Evolutionary conservation across 176 grass and related monocot genomes (phyloP).

Genomic region (Oryza brachyantha): DNA sequence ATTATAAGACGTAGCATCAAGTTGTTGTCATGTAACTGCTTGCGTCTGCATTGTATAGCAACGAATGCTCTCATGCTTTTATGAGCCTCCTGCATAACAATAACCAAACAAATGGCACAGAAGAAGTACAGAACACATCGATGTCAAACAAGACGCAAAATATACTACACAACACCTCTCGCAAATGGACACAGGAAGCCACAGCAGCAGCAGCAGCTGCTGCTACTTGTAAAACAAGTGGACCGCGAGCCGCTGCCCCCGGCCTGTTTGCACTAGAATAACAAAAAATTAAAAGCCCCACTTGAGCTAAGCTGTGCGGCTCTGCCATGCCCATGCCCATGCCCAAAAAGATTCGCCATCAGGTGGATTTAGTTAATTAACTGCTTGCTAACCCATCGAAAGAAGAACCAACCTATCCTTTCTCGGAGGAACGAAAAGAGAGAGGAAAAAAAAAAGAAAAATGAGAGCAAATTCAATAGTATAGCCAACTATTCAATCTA

Average conservation of each 20-base stretch:
- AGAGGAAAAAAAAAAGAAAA: too few species aligned
- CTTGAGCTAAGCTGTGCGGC: conserved; percentile 10
- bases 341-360: conserved; percentile 34
- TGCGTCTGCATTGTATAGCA: neutral
- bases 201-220: neutral
- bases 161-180: neutral
- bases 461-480: too few species aligned
- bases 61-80: neutral
- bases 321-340: conserved; percentile 24
- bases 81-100: neutral
- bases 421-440: conserved; percentile 17
- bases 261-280: too few species aligned
- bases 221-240: neutral
- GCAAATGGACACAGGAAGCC: neutral
- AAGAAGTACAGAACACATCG: neutral
- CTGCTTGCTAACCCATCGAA: conserved; percentile 14
- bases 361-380: conserved; percentile 28
- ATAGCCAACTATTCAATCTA: too few species aligned
- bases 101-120: neutral
- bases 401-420: conserved; percentile 18
- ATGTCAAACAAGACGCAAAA: neutral
- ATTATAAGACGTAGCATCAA: neutral
- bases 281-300: neutral
- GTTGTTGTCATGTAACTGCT: neutral
- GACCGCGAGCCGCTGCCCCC: too few species aligned